Evolutionary conservation across 2,329 filamentous ascomycete species (phyloP).

Genomic region (Fusarium piperis): DNA sequence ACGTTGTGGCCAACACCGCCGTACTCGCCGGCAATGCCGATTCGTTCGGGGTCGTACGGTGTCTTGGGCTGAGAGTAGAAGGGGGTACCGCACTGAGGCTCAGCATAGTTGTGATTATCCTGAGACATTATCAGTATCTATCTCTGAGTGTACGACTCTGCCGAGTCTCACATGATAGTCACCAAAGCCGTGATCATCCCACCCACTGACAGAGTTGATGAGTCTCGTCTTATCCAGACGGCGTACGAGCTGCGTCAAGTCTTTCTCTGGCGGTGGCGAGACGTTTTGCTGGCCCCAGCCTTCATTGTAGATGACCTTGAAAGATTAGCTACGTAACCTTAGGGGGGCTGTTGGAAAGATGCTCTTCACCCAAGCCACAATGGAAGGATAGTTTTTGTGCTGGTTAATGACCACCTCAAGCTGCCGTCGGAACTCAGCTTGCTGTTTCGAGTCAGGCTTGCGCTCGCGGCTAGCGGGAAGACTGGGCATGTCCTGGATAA

Average conservation of each 20-base stretch:
- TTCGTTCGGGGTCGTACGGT: conserved; percentile 67
- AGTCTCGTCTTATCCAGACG: conserved; percentile 71
- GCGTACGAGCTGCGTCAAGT: conserved; percentile 64
- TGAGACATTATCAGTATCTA: neutral
- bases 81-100: conserved; percentile 75
- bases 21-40: conserved; percentile 77
- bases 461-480: conserved; percentile 48
- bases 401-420: conserved; percentile 70
- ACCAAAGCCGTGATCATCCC: conserved; percentile 74
- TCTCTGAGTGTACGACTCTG: accelerated
- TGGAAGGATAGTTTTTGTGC: conserved; percentile 29
- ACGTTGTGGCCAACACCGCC: conserved; percentile 75
- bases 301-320: conserved; percentile 29
- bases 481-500: conserved; percentile 79
- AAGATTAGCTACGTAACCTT: neutral
- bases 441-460: conserved; percentile 58
- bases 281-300: conserved; percentile 23
- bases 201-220: conserved; percentile 71
- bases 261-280: conserved; percentile 54
- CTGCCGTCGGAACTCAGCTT: conserved; percentile 72
- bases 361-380: conserved; percentile 14
- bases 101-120: conserved; percentile 78
- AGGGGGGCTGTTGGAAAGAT: accelerated
- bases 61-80: conserved; percentile 68
- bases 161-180: conserved; percentile 57